A percentile compares a stretch with the other conserved stretches of the same genome.
phyloP scores from a whole-genome alignment of 441 rosid species.

The Pelargonium citronellum region DNA sequence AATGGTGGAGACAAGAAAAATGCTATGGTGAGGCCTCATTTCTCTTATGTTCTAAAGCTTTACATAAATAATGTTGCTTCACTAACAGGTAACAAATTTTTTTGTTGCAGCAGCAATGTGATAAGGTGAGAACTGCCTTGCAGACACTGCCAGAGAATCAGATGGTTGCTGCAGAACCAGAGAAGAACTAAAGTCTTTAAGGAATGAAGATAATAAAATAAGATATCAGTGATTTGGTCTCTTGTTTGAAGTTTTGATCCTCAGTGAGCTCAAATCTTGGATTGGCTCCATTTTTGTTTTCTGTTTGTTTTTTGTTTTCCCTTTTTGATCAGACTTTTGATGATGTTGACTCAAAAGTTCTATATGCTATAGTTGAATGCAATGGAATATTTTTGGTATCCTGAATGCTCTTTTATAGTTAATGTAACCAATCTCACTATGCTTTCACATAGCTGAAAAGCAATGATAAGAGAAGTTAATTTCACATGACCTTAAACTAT shows the following conservation, averaged over 20 bases:
- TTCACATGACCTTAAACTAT: too few species aligned
- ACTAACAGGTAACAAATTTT: too few species aligned
- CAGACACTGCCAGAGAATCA: slow-evolving; percentile 33
- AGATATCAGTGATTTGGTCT: background rate
- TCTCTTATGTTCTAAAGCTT: too few species aligned
- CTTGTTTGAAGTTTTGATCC: background rate
- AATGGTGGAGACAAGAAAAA: slow-evolving; percentile 13
- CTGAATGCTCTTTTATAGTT: too few species aligned
- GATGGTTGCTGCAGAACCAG: slow-evolving; percentile 18
- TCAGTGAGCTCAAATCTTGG: slow-evolving; percentile 22
- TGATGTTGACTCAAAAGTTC: too few species aligned
- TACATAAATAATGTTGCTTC: too few species aligned
- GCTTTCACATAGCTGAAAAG: too few species aligned
- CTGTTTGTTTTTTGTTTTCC: background rate
- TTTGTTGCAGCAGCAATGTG: slow-evolving; percentile 6
- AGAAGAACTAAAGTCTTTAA: slow-evolving; percentile 16
- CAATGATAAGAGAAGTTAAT: too few species aligned
- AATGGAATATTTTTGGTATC: too few species aligned
- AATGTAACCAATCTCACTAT: too few species aligned
- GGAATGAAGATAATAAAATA: background rate
- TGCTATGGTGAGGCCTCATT: slow-evolving; percentile 11
- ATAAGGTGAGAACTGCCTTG: slow-evolving; percentile 31
- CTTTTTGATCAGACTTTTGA: too few species aligned
- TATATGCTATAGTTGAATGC: too few species aligned
- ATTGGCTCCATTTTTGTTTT: slow-evolving; percentile 12